Evolutionary conservation across 2,329 filamentous ascomycete species (phyloP).

Genomic region (Incumbomyces lentus): DNA sequence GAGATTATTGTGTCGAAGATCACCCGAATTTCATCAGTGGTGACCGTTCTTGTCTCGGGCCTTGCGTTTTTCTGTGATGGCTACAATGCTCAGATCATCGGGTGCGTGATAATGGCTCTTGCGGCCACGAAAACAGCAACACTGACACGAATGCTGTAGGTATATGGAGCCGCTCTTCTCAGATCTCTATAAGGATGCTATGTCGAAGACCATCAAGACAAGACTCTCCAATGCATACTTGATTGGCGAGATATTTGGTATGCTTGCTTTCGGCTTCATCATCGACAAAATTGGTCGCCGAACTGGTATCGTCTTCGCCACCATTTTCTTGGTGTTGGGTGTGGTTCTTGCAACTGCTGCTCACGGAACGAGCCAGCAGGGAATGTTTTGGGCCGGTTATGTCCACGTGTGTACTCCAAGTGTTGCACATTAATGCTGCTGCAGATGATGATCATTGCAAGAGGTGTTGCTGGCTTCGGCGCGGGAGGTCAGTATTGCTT

Average conservation of each 20-base stretch:
- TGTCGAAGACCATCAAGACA: constrained; percentile 34
- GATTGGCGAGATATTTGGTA: constrained; percentile 47
- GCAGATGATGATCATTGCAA: too few relatives aligned
- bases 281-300: constrained; percentile 41
- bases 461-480: too few relatives aligned
- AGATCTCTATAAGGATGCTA: constrained; percentile 25
- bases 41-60: constrained; percentile 29
- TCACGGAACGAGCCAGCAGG: constrained; percentile 28
- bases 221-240: constrained; percentile 47
- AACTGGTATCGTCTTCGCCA: constrained; percentile 39
- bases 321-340: constrained; percentile 37
- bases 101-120: constrained; percentile 3
- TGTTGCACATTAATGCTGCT: too few relatives aligned
- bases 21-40: neutral
- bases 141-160: constrained; percentile 15
- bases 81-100: constrained; percentile 30
- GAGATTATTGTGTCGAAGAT: too few relatives aligned
- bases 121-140: neutral
- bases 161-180: constrained; percentile 31
- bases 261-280: too few relatives aligned
- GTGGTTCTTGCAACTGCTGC: constrained; percentile 39
- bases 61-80: constrained; percentile 30
- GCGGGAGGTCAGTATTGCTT: too few relatives aligned
- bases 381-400: too few relatives aligned
- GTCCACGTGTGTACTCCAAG: too few relatives aligned